Conservation (phyloP, 2,329 filamentous ascomycete genomes). For the Ceratocystiopsis brevicomis region DNA sequence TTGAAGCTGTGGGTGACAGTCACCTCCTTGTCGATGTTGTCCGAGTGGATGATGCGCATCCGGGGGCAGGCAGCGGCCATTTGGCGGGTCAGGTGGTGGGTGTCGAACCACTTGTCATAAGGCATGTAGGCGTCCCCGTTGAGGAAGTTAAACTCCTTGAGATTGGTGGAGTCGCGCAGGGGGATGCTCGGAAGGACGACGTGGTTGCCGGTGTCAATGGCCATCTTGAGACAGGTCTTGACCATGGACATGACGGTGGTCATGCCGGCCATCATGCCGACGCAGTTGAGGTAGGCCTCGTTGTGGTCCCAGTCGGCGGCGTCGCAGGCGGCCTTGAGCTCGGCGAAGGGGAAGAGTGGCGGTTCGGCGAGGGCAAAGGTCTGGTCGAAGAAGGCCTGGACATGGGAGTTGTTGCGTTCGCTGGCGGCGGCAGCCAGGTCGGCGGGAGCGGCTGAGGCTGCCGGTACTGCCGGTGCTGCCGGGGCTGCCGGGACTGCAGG, state of each 20-base stretch:
- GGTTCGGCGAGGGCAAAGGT: conserved; percentile 11
- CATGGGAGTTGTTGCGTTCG: conserved; percentile 1
- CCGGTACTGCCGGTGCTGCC: too few species aligned
- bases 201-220: conserved; percentile 14
- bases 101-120: conserved; percentile 19
- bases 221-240: conserved; percentile 19
- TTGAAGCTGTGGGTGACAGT: conserved; percentile 11
- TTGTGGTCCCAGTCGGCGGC: conserved; percentile 12
- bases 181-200: conserved; percentile 17
- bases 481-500: too few species aligned
- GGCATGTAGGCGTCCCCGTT: conserved; percentile 15
- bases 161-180: conserved; percentile 14
- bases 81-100: conserved; percentile 12
- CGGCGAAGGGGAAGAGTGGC: conserved; percentile 10
- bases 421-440: background rate
- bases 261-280: conserved; percentile 15
- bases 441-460: too few species aligned
- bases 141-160: conserved; percentile 16
- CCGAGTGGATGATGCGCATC: conserved; percentile 15
- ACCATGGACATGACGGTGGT: conserved; percentile 18
- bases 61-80: conserved; percentile 14
- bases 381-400: conserved; percentile 15
- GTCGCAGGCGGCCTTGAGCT: conserved; percentile 12
- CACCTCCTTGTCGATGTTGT: conserved; percentile 7
- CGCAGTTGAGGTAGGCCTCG: conserved; percentile 16